Conservation (phyloP, 345 rosid species). For the Noccaea caerulescens region DNA sequence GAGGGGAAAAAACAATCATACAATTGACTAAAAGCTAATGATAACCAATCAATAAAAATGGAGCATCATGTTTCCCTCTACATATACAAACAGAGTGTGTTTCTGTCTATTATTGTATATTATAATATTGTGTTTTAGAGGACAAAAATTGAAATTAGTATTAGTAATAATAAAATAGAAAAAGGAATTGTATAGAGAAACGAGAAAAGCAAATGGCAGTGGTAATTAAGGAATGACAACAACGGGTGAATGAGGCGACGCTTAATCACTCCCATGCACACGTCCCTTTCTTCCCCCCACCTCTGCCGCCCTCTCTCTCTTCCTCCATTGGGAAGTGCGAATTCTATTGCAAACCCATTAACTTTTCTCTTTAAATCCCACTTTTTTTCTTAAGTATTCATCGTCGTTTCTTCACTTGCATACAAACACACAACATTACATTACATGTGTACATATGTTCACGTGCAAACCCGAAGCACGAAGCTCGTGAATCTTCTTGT, state of each 20-base stretch:
- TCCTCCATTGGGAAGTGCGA: conserved; percentile 50
- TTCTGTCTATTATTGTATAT: neutral
- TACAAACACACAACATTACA: conserved; percentile 18
- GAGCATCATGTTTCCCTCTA: conserved; percentile 38
- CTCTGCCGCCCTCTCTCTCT: conserved; percentile 74
- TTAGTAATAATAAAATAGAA: conserved; percentile 8
- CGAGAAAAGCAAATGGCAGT: conserved; percentile 60
- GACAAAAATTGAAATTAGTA: conserved; percentile 18
- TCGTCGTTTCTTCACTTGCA: conserved; percentile 18
- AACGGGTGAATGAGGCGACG: conserved; percentile 90
- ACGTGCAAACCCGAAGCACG: conserved; percentile 25
- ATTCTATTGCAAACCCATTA: conserved; percentile 29
- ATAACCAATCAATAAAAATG: conserved; percentile 45
- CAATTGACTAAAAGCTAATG: conserved; percentile 46
- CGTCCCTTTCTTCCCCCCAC: conserved; percentile 98
- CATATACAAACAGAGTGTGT: conserved; percentile 18
- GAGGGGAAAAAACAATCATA: conserved; percentile 37
- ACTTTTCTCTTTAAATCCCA: neutral
- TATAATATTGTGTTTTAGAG: conserved; percentile 11
- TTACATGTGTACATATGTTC: conserved; percentile 29
- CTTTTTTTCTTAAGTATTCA: neutral
- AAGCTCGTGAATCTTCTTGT: conserved; percentile 40
- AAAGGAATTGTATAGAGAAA: conserved; percentile 38
- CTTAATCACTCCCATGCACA: conserved; percentile 86
- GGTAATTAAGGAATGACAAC: conserved; percentile 71